A percentile compares a stretch with the other conserved stretches of the same genome.
These are phyloP conservation scores for Cucurbita ficifolia DNA, from an alignment of 306 rosid species.

Conservation along the genomic window DNA sequence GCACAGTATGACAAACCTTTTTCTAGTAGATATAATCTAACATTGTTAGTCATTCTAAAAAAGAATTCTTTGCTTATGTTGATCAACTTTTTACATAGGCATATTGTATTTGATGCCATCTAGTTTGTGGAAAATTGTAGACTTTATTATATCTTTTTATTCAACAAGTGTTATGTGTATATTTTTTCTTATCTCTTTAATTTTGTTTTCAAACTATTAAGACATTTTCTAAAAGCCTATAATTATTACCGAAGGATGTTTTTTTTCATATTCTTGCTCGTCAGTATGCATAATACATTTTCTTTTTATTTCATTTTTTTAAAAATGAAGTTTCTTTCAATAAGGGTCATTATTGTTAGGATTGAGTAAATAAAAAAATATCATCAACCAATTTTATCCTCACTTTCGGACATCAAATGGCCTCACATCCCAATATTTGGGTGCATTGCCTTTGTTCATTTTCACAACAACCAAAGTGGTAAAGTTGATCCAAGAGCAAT, in stretches of 20 bases:
- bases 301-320: not conserved
- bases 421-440: no score
- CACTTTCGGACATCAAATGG: no score
- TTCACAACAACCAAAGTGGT: no score
- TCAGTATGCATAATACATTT: not conserved
- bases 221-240: not conserved
- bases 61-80: not conserved
- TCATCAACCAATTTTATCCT: not conserved
- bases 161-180: not conserved
- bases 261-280: not conserved
- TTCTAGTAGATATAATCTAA: not conserved
- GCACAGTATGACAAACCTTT: conserved; percentile 49
- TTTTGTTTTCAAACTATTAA: not conserved
- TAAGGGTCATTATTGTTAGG: not conserved
- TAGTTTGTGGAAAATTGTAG: not conserved
- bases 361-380: not conserved
- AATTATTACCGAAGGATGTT: not conserved
- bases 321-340: not conserved
- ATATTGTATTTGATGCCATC: not conserved
- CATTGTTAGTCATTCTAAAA: not conserved
- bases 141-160: not conserved
- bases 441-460: no score
- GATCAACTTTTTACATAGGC: not conserved
- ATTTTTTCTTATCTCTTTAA: not conserved
- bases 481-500: no score